A percentile compares a stretch with the other conserved stretches of the same genome.
Conservation (phyloP, 2,329 filamentous ascomycete genomes). For the Trichoderma brevicompactum region DNA sequence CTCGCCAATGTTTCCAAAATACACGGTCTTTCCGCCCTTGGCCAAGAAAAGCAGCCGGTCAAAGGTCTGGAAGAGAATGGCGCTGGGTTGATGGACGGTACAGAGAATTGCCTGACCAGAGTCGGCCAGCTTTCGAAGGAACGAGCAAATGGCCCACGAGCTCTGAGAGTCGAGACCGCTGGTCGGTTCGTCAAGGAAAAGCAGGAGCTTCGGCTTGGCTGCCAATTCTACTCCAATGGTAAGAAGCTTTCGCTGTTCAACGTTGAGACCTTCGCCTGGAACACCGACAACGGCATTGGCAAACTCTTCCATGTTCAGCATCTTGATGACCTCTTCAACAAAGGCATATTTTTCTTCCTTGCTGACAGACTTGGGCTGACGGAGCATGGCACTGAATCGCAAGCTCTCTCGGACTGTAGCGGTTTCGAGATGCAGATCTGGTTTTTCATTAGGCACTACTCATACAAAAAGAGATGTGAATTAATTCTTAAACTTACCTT, state of each 20-base stretch:
- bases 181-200: constrained; percentile 67
- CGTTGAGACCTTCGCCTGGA: constrained; percentile 63
- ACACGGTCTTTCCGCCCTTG: constrained; percentile 67
- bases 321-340: constrained; percentile 67
- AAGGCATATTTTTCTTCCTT: constrained; percentile 63
- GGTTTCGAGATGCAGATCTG: constrained; percentile 60
- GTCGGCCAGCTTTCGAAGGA: constrained; percentile 64
- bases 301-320: constrained; percentile 70
- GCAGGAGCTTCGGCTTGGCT: constrained; percentile 60
- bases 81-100: constrained; percentile 60
- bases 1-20: constrained; percentile 69
- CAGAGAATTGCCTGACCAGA: constrained; percentile 58
- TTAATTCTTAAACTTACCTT: constrained; percentile 46
- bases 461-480: neutral
- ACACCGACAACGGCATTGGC: constrained; percentile 68
- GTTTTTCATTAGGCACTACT: neutral
- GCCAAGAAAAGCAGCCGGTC: constrained; percentile 68
- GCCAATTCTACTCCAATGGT: constrained; percentile 66
- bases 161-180: constrained; percentile 66
- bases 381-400: constrained; percentile 60
- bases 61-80: constrained; percentile 59
- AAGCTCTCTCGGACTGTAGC: constrained; percentile 60
- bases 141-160: constrained; percentile 65
- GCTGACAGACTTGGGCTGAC: constrained; percentile 59
- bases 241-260: constrained; percentile 65